Evolutionary conservation across 177 flowering plant genomes (phyloP).

Genomic region (Tripterygium wilfordii): DNA sequence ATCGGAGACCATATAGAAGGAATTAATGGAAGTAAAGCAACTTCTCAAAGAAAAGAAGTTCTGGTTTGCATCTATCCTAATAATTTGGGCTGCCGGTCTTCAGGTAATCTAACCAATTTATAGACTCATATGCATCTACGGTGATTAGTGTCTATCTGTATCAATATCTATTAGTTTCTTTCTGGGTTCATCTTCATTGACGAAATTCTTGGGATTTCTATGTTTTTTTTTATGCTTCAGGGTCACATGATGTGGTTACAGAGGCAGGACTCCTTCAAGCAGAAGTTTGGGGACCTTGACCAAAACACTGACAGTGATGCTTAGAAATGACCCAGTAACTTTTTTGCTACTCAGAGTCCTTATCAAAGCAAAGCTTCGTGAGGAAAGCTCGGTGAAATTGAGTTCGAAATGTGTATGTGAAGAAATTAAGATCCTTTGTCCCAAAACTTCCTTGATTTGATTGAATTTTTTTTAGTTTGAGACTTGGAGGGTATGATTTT

Average conservation of each 20-base stretch:
- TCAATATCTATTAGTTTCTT: neutral
- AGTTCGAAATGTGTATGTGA: too few species aligned
- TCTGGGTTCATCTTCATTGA: neutral
- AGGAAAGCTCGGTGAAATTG: too few species aligned
- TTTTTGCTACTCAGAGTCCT: too few species aligned
- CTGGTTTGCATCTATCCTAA: constrained; percentile 68
- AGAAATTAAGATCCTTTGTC: too few species aligned
- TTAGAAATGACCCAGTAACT: neutral
- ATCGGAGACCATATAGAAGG: too few species aligned
- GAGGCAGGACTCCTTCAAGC: constrained; percentile 77
- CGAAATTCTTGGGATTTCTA: neutral
- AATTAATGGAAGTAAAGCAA: constrained; percentile 24
- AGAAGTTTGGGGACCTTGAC: constrained; percentile 57
- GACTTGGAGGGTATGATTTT: too few species aligned
- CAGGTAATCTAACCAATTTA: constrained; percentile 21
- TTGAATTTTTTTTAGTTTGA: too few species aligned
- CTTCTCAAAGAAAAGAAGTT: constrained; percentile 59
- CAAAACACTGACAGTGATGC: constrained; percentile 15
- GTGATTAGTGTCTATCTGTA: neutral
- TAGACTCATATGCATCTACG: neutral
- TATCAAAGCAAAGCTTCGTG: too few species aligned
- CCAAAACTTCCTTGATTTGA: too few species aligned
- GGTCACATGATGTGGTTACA: constrained; percentile 90
- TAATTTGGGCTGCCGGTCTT: constrained; percentile 71
- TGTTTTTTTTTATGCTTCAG: constrained; percentile 22